Conservation (phyloP, 1,139 yeast genomes). For the Yamadazyma taylorii region DNA sequence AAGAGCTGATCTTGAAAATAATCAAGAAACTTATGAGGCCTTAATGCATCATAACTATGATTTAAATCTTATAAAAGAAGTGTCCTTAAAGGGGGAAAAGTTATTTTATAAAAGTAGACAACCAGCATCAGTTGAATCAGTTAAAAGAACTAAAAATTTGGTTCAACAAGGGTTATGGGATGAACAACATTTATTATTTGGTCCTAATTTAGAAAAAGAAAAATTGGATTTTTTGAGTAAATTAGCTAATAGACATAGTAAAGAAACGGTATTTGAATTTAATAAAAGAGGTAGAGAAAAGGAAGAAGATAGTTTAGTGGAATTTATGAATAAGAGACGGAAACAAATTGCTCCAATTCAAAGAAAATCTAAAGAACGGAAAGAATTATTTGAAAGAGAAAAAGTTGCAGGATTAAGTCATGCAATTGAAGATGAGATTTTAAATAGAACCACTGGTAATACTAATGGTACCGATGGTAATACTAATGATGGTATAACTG, state of each 20-base stretch:
- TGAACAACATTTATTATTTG: constrained; percentile 77
- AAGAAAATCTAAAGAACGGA: constrained; percentile 69
- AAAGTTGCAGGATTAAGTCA: constrained; percentile 75
- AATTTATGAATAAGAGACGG: constrained; percentile 84
- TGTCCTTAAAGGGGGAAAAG: constrained; percentile 84
- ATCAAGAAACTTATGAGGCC: constrained; percentile 70
- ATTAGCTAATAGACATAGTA: constrained; percentile 63
- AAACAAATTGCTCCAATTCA: constrained; percentile 87
- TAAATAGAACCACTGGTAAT: constrained; percentile 41
- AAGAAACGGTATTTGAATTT: constrained; percentile 95
- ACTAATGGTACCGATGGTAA: constrained; percentile 34
- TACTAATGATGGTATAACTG: no score
- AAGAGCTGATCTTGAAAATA: constrained; percentile 64
- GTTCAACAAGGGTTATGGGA: constrained; percentile 80
- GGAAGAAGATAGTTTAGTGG: constrained; percentile 69
- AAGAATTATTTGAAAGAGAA: constrained; percentile 70
- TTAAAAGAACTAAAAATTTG: constrained; percentile 81
- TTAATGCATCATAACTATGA: constrained; percentile 70
- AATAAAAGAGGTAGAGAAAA: constrained; percentile 48
- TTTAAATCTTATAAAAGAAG: constrained; percentile 60
- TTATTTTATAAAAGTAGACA: constrained; percentile 83
- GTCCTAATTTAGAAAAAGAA: constrained; percentile 69
- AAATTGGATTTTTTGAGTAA: constrained; percentile 72
- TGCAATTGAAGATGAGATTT: constrained; percentile 68
- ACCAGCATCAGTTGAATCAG: constrained; percentile 81